These are phyloP conservation scores for Barnettozyma californica DNA, from an alignment of 805 yeast genomes.

Conservation along the genomic window DNA sequence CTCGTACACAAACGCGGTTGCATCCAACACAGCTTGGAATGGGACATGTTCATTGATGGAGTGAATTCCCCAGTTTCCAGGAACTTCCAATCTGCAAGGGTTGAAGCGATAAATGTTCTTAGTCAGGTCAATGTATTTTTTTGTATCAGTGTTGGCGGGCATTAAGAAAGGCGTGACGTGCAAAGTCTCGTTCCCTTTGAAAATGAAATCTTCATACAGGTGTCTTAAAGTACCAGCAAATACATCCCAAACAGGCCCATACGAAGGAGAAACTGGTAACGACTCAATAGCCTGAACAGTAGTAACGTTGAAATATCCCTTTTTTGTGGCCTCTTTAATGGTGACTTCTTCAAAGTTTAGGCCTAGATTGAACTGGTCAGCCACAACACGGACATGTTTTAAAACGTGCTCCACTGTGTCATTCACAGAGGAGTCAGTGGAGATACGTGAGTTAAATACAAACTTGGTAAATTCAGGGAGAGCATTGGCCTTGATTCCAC, in stretches of 20 bases:
- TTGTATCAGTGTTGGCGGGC: constrained; percentile 71
- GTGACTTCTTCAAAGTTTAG: constrained; percentile 15
- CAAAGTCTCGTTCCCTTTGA: constrained; percentile 43
- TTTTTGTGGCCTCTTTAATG: constrained; percentile 17
- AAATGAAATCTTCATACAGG: constrained; percentile 43
- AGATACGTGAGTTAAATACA: constrained; percentile 58
- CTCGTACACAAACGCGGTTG: constrained; percentile 45
- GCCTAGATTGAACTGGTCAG: constrained; percentile 20
- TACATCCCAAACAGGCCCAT: constrained; percentile 19
- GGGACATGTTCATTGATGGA: constrained; percentile 51
- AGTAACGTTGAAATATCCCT: constrained; percentile 26
- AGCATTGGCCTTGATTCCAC: constrained; percentile 76
- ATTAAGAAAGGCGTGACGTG: constrained; percentile 41
- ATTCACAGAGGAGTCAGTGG: constrained; percentile 45
- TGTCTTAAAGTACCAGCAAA: constrained; percentile 37
- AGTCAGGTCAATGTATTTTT: constrained; percentile 57
- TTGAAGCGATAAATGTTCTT: constrained; percentile 52
- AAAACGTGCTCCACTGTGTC: constrained; percentile 29
- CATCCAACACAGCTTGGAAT: constrained; percentile 48
- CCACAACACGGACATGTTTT: constrained; percentile 13
- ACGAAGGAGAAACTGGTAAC: constrained; percentile 13
- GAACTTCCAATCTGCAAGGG: constrained; percentile 19
- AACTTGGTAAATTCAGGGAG: constrained; percentile 54
- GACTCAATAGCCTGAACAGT: constrained; percentile 11
- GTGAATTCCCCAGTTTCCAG: constrained; percentile 33